phyloP scores from a whole-genome alignment of 2,329 filamentous ascomycete genomes.

The Ophiostoma tasmaniense region DNA sequence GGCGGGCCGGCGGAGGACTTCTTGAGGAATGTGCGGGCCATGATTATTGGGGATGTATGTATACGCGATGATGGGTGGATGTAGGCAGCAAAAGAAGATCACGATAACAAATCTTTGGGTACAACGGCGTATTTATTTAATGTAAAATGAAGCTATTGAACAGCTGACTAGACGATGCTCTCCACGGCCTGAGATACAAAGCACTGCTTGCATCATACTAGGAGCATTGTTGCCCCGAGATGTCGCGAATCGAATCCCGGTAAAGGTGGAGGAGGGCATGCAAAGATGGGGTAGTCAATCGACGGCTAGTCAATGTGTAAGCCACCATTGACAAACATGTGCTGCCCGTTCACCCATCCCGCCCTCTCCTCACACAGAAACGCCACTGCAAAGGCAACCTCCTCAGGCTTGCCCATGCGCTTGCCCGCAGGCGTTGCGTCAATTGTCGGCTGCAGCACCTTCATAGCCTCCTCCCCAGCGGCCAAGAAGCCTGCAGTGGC shows the following conservation, averaged over 20 bases:
- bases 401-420: conserved; percentile 36
- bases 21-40: not conserved
- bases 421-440: conserved; percentile 35
- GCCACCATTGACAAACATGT: conserved; percentile 27
- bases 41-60: not conserved
- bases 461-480: conserved; percentile 32
- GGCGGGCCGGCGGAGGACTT: not conserved
- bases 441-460: conserved; percentile 33
- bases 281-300: not conserved
- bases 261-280: not conserved
- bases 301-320: conserved; percentile 19
- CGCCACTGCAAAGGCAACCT: conserved; percentile 39
- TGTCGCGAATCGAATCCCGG: not conserved
- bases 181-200: not conserved
- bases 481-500: conserved; percentile 31
- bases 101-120: not conserved
- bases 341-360: conserved; percentile 39
- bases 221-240: conserved; percentile 2
- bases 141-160: not conserved
- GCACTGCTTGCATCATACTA: not conserved
- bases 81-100: not conserved
- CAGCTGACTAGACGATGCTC: not conserved
- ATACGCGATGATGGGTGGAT: not conserved
- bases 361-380: conserved; percentile 37
- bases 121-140: not conserved